phyloP scores from a whole-genome alignment of 768 basidiomycete species.

The Boletus vinaceobasis region DNA sequence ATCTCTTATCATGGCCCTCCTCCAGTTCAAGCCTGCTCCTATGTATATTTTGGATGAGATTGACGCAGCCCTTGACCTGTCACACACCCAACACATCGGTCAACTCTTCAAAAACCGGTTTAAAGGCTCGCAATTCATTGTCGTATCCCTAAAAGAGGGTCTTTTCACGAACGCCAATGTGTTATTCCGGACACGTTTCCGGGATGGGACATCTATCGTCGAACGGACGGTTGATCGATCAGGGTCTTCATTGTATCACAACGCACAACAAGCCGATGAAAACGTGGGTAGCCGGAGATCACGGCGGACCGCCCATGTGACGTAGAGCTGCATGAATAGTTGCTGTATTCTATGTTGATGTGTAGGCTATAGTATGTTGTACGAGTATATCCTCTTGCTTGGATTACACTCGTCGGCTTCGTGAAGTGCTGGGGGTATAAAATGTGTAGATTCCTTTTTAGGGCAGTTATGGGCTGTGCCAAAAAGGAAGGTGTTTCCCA shows the following conservation, averaged over 20 bases:
- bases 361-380: slow-evolving; percentile 16
- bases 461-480: too few relatives aligned
- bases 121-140: slow-evolving; percentile 97
- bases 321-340: not conserved
- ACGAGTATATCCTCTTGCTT: not conserved
- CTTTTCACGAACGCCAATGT: slow-evolving; percentile 98
- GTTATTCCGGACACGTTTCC: slow-evolving; percentile 87
- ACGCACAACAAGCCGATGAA: slow-evolving; percentile 9
- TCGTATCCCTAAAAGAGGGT: slow-evolving; percentile 95
- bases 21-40: slow-evolving; percentile 98
- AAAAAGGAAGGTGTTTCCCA: not conserved
- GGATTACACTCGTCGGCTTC: too few relatives aligned
- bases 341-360: not conserved
- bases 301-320: slow-evolving; percentile 9
- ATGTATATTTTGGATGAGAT: slow-evolving; percentile 99
- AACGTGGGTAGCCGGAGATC: slow-evolving; percentile 16
- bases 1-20: slow-evolving; percentile 95
- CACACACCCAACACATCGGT: slow-evolving; percentile 96
- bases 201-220: slow-evolving; percentile 90
- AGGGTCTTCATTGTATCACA: slow-evolving; percentile 41
- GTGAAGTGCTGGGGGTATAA: too few relatives aligned
- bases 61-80: slow-evolving; percentile 94
- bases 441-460: too few relatives aligned
- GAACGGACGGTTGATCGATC: slow-evolving; percentile 73
- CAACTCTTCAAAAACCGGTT: slow-evolving; percentile 97